Base-by-base conservation (phyloP, 441 rosid genomes). In the Populus hybrid region DNA sequence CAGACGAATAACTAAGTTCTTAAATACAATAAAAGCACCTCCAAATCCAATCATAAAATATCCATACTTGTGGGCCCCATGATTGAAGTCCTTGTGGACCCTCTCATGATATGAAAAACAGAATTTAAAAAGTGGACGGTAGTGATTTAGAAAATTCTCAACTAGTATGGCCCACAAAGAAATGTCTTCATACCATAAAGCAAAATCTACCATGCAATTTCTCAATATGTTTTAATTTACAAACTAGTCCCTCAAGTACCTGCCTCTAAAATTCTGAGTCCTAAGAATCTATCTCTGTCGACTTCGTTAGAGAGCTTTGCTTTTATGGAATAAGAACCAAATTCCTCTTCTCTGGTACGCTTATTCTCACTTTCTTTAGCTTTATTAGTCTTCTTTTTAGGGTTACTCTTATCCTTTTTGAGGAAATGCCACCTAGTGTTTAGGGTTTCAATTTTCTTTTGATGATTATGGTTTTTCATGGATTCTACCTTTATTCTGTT, bases 371-470 rank as follows among this genome's bases (percentile, higher is more conserved):
- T n/a, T n/a, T n/a, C n/a, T n/a, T n/a, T n/a, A n/a, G n/a, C n/a
- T n/a, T n/a, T n/a, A n/a, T n/a, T n/a, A n/a, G n/a, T n/a, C n/a
- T n/a, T n/a, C n/a, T n/a, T n/a, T n/a, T n/a, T n/a, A n/a, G n/a
- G n/a, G 16, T 70, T 40, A 40, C 77, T 46, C 4, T 34, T 23
- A 18, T 18, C 10, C 35, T n/a, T 14, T 3, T 8, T 2, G 7
- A 18, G 38, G 40, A 16, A 28, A 76, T 8, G 14, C 75, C 28
- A 1, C 8, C 66, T 32, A 16, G 65, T 74, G 40, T 76, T 74
- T 81, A 81, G 81, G 84, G 82, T 78, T 81, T 75, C 67, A 5
- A 50, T 70, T 46, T 78, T 26, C 24, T 67, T 46, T 73, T 36
- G 57, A 21, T 59, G 67, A 28, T 63, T 24, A 61, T 57, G 53